Conservation (phyloP, 805 yeast species). For the Kregervanrija delftensis region DNA sequence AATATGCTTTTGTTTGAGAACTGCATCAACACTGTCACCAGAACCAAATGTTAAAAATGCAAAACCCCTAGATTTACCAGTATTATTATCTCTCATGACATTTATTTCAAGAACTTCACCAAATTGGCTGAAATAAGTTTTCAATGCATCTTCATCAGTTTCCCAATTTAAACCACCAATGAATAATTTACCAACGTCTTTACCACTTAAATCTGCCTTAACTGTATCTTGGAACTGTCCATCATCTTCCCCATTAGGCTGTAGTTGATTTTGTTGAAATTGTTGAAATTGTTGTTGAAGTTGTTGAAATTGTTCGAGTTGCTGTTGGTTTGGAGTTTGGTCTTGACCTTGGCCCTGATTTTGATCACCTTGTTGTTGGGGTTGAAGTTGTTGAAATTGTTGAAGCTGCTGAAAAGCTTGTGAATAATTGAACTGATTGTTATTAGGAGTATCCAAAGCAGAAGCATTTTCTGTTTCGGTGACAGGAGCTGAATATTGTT, state of each 20-base stretch:
- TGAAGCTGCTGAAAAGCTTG: neutral
- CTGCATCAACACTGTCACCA: conserved; percentile 79
- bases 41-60: conserved; percentile 86
- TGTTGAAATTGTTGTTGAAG: conserved; percentile 16
- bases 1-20: conserved; percentile 77
- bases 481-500: too few species aligned
- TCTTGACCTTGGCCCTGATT: too few species aligned
- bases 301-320: conserved; percentile 10
- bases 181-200: conserved; percentile 87
- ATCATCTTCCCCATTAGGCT: conserved; percentile 4
- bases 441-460: too few species aligned
- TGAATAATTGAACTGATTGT: too few species aligned
- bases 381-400: conserved; percentile 2
- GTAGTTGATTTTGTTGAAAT: conserved; percentile 13
- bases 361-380: too few species aligned
- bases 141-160: conserved; percentile 82
- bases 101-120: conserved; percentile 86
- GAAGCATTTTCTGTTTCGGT: too few species aligned
- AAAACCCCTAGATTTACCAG: conserved; percentile 91
- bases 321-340: conserved; percentile 1
- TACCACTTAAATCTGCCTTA: conserved; percentile 43
- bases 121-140: conserved; percentile 74
- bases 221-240: conserved; percentile 21
- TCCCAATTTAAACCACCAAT: conserved; percentile 98
- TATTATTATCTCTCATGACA: conserved; percentile 83